These are phyloP conservation scores for Fusarium subtropicale DNA, from an alignment of 2,329 filamentous ascomycete species.

Conservation along the genomic window DNA sequence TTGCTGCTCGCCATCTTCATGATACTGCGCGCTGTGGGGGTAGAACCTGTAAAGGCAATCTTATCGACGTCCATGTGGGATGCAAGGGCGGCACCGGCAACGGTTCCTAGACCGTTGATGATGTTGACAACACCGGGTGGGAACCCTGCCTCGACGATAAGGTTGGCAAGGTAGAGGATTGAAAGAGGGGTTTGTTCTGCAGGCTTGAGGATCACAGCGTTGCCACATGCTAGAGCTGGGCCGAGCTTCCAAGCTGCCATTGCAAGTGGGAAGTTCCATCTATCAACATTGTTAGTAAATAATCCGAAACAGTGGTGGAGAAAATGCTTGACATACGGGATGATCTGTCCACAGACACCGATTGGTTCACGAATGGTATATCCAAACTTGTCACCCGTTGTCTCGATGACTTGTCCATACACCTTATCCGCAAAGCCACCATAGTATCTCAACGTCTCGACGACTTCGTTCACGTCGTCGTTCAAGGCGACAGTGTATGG, in stretches of 20 bases:
- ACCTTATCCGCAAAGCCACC: constrained; percentile 84
- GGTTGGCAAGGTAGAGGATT: constrained; percentile 71
- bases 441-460: constrained; percentile 74
- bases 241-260: constrained; percentile 76
- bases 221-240: constrained; percentile 74
- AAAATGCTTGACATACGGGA: constrained; percentile 57
- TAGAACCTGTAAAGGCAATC: constrained; percentile 83
- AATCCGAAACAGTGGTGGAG: accelerated
- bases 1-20: constrained; percentile 79
- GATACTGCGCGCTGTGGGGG: constrained; percentile 76
- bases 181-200: constrained; percentile 76
- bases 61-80: constrained; percentile 78
- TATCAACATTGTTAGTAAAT: background rate
- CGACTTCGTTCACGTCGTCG: constrained; percentile 68
- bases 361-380: constrained; percentile 81
- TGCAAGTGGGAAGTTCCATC: constrained; percentile 73
- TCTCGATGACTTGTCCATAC: constrained; percentile 80
- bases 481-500: constrained; percentile 74
- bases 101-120: constrained; percentile 75
- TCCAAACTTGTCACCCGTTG: constrained; percentile 74
- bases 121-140: constrained; percentile 83
- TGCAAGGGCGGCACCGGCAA: constrained; percentile 75
- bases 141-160: constrained; percentile 80
- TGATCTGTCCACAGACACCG: constrained; percentile 81
- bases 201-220: constrained; percentile 73